phyloP scores from a whole-genome alignment of 2,329 filamentous ascomycete species.

The Colletotrichum horii region DNA sequence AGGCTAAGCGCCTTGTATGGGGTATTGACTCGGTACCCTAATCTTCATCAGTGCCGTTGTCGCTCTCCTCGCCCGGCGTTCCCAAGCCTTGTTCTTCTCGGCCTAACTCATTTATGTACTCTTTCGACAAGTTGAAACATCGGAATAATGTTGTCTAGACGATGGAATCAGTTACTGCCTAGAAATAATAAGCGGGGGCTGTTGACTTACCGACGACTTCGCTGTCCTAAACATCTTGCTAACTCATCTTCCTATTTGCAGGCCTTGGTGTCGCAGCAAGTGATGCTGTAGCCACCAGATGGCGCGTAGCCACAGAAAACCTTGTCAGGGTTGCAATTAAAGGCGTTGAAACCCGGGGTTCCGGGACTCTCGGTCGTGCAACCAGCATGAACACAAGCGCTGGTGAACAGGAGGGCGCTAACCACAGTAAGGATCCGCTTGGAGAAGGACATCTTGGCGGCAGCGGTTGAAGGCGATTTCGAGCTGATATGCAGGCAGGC shows the following conservation, averaged over 20 bases:
- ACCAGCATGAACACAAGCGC: neutral
- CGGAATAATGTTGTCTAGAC: too few relatives aligned
- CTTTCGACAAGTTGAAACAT: too few relatives aligned
- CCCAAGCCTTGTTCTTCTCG: rapidly evolving
- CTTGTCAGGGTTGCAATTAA: neutral
- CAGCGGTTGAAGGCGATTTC: neutral
- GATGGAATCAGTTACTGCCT: rapidly evolving
- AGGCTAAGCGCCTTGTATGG: too few relatives aligned
- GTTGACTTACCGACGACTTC: neutral
- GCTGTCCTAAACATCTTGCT: neutral
- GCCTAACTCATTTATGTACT: neutral
- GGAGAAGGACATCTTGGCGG: neutral
- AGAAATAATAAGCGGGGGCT: too few relatives aligned
- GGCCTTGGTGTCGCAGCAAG: neutral
- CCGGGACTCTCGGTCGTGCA: neutral
- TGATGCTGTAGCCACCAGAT: neutral
- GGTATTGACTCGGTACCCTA: neutral
- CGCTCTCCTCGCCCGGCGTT: too few relatives aligned
- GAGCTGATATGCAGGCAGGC: neutral
- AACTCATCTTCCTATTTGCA: neutral
- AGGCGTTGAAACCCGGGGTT: neutral
- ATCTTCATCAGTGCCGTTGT: too few relatives aligned
- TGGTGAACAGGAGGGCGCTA: neutral
- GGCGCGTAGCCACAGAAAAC: neutral
- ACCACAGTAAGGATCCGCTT: neutral